Evolutionary conservation across 257 asterid genomes (phyloP), one percentile per base, ranked within the genome.

Genomic region (Rauvolfia tetraphylla): DNA sequence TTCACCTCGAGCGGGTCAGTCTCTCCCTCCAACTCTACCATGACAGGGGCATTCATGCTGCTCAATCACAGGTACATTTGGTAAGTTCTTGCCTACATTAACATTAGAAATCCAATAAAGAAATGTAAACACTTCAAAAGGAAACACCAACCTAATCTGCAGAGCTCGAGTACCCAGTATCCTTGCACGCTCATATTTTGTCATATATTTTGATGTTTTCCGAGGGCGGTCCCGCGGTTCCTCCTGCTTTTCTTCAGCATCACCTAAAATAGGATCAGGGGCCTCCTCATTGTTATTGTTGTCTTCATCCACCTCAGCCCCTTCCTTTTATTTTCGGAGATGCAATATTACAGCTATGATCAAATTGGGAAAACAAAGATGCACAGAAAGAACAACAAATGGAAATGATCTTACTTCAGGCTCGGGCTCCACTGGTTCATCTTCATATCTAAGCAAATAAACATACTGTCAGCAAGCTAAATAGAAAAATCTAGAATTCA

Each of bases 21-120:
- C 85, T 93, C 98, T 13, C 98, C 97, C 79, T 93, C 98, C 86
- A 93, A 79, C 86, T 93, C 97, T 84, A 93, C 98, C 98, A 93
- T 93, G 75, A 93, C 97, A 27, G 97, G 98, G 34, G 98, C 98
- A 86, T 93, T 93, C 98, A 91, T 93, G 89, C 98, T 93, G 89
- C 75, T 5, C 72, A 67, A 75, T 38, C 54, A 67, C 39, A 71
- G 57, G 81, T 15, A 51, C 75, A 58, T 15, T 29, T 25, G 73
- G 73, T 76, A 81, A 56, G 20, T 54, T 39, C 17, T 29, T 18
- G 12, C 51, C 68, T 63, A 44, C 11, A 10, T 42, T n/a, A 18
- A 38, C 11, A 31, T 49, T 23, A 72, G 36, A 66, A 36, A 9
- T 23, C 10, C 31, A 65, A 27, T 36, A 56, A 34, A 25, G 41